Evolutionary conservation across 176 grass and related monocot species (phyloP).

Genomic region (Lolium perenne): DNA sequence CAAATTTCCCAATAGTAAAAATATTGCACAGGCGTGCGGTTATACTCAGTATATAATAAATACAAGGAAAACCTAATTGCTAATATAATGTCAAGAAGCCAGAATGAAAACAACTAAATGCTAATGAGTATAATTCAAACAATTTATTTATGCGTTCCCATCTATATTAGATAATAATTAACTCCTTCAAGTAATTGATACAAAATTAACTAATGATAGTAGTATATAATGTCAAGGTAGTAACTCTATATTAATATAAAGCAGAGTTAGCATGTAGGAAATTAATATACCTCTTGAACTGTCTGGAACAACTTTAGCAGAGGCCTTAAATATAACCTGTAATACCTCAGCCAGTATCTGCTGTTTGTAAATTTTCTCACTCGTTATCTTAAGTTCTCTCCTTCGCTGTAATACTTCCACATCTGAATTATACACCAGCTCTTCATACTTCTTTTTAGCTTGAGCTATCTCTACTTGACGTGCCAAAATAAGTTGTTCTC

Average conservation of each 20-base stretch:
- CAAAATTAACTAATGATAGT: background rate
- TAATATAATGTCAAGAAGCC: background rate
- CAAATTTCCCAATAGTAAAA: background rate
- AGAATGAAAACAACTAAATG: background rate
- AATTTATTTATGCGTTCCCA: background rate
- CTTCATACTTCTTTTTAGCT: conserved; percentile 53
- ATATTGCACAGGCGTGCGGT: background rate
- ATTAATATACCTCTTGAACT: conserved; percentile 40
- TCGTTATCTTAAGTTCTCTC: conserved; percentile 34
- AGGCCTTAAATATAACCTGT: conserved; percentile 37
- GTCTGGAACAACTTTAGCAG: conserved; percentile 32
- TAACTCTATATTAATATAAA: conserved; percentile 23
- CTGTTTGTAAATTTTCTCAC: conserved; percentile 53
- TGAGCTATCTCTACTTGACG: conserved; percentile 41
- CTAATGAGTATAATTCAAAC: background rate
- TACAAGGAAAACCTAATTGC: background rate
- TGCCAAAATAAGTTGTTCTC: conserved; percentile 41
- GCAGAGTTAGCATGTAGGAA: conserved; percentile 4
- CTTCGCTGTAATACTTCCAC: conserved; percentile 43
- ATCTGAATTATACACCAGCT: conserved; percentile 39
- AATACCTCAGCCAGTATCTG: conserved; percentile 56
- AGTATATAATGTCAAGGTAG: conserved; percentile 8
- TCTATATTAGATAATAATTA: conserved; percentile 5
- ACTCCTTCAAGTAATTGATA: background rate
- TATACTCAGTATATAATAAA: background rate